These are phyloP conservation scores for Diversispora epigaea DNA, from an alignment of 192 early-diverging fungal species.

Conservation along the genomic window DNA sequence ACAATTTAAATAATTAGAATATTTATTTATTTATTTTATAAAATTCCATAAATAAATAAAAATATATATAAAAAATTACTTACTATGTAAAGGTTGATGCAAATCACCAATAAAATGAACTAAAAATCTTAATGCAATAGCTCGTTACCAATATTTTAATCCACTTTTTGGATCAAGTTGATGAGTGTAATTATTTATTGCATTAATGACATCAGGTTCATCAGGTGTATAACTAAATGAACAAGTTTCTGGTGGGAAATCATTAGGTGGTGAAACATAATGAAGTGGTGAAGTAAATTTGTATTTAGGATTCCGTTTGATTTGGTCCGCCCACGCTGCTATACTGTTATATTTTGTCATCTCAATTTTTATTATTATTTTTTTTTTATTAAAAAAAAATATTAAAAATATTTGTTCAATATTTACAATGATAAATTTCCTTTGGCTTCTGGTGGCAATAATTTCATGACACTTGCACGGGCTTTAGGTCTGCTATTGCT, in stretches of 20 bases:
- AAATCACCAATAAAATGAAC: constrained; percentile 52
- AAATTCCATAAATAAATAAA: not conserved
- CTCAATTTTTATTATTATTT: not conserved
- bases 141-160: not conserved
- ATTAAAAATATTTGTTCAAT: constrained; percentile 32
- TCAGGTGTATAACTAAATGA: constrained; percentile 27
- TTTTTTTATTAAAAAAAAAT: constrained; percentile 33
- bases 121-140: constrained; percentile 45
- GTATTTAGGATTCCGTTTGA: constrained; percentile 11
- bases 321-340: constrained; percentile 30
- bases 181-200: constrained; percentile 42
- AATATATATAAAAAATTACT: constrained; percentile 3
- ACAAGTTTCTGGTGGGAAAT: constrained; percentile 44
- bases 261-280: constrained; percentile 29
- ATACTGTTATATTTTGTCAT: constrained; percentile 1
- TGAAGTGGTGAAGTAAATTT: constrained; percentile 34
- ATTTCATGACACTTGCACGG: constrained; percentile 15
- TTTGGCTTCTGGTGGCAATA: constrained; percentile 33
- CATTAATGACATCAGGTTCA: constrained; percentile 40
- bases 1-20: not conserved
- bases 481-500: constrained; percentile 41
- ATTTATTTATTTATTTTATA: not conserved
- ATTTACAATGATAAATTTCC: constrained; percentile 37
- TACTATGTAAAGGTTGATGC: constrained; percentile 47
- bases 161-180: constrained; percentile 36